Base-by-base conservation (phyloP, 441 rosid genomes). In the Pelargonium australe region DNA sequence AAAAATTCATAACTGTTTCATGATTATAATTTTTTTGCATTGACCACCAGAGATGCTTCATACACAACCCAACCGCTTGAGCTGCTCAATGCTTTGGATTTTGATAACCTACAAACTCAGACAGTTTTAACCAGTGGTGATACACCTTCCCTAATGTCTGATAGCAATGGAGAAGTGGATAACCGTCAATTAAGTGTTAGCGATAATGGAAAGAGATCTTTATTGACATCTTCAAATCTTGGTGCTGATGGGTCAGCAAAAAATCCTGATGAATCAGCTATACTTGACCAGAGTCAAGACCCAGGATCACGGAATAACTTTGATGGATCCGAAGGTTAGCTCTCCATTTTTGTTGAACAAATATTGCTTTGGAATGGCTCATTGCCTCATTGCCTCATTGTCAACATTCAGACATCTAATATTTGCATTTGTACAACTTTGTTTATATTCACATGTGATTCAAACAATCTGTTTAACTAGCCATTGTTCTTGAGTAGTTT, bases 51-150 rank as follows among this genome's bases (percentile, higher is more conserved):
- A 81, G 99, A 96, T 83, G 98, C 98, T 76, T 85, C 98, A 60
- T 96, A 91, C 89, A 86, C 98, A 66, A 96, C 99, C 12, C 99
- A 96, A 75, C 99, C 99, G 5, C 85, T 96, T 79, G 99, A 96
- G 89, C 86, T 96, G 74, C 94, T 96, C 73, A 93, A 89, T 83
- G 87, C 85, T 65, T 80, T 85, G 83, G 87, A 84, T 68, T 80
- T 91, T 45, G 97, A 91, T 69, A 82, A 75, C 65, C 72, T 83
- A 44, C 84, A 74, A 70, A 80, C 74, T 44, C 80, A 77, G 66
- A 53, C 71, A 28, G 81, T 78, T 69, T 71, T 82, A 66, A 73
- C 77, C 67, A 67, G 70, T 10, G 81, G 75, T 20, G 76, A 76
- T 79, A 76, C 34, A 20, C 47, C 67, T 60, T 63, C 57, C 62